Conservation (phyloP, 192 early-diverging fungal species). For the Linnemannia schmuckeri region DNA sequence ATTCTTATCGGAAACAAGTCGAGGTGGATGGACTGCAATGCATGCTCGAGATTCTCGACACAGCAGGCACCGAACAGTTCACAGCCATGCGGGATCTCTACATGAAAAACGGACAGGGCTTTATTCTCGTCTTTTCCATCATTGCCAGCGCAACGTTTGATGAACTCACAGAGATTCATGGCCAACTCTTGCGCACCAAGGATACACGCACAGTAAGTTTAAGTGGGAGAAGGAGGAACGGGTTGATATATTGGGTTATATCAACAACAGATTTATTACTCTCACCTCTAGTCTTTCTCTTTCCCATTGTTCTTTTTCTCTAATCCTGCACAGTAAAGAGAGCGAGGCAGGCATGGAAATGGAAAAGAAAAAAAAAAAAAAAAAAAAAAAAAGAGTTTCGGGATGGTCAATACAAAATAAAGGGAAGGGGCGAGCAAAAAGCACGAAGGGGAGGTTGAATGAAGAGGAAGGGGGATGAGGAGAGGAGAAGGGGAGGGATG, state of each 20-base stretch:
- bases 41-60: conserved; percentile 92
- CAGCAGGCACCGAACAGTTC: conserved; percentile 81
- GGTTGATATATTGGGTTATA: not conserved
- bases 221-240: not conserved
- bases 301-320: not conserved
- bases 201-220: conserved; percentile 73
- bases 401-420: not conserved
- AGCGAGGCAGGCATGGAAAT: not conserved
- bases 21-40: conserved; percentile 85
- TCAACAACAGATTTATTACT: not conserved
- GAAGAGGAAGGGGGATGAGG: not conserved
- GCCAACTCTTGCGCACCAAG: conserved; percentile 87
- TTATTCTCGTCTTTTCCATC: conserved; percentile 89
- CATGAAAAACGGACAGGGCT: conserved; percentile 93
- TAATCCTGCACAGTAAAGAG: not conserved
- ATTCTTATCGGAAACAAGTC: conserved; percentile 89
- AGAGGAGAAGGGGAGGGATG: conserved; percentile 4
- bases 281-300: not conserved
- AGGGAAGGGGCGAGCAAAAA: not conserved
- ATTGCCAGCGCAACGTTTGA: conserved; percentile 79
- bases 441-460: not conserved
- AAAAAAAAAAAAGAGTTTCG: conserved; percentile 9
- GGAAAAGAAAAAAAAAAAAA: not conserved
- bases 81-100: conserved; percentile 87
- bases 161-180: conserved; percentile 79